A percentile compares a stretch with the other conserved stretches of the same genome.
Evolutionary conservation across 129 eudicot genomes (phyloP).

Genomic region (Gnaphalium uliginosum): DNA sequence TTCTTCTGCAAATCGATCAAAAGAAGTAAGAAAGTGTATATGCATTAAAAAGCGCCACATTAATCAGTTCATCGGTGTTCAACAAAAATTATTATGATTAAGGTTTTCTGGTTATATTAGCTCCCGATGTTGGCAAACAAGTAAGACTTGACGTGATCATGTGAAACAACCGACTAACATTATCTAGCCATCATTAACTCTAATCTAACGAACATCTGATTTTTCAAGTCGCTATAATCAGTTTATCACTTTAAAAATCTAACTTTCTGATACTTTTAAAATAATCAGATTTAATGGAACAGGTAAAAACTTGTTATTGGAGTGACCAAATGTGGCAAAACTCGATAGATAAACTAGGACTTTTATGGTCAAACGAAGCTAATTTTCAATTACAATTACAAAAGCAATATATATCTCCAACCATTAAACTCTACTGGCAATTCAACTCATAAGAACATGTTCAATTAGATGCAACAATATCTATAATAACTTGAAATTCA

Average conservation of each 20-base stretch:
- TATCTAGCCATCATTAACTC: neutral
- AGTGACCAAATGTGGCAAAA: no score
- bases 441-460: neutral
- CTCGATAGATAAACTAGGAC: neutral
- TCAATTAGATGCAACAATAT: neutral
- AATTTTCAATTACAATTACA: neutral
- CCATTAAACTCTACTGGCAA: neutral
- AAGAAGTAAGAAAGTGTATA: neutral
- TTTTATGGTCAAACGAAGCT: neutral
- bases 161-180: neutral
- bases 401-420: neutral
- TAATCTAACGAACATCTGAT: neutral
- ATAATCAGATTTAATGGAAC: no score
- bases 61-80: neutral
- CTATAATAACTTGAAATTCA: neutral
- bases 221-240: neutral
- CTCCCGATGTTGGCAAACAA: neutral
- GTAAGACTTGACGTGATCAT: neutral
- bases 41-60: neutral
- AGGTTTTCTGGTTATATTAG: neutral
- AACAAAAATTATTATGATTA: neutral
- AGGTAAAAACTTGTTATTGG: no score
- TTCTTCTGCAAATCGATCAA: slow-evolving; percentile 38
- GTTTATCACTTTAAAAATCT: neutral
- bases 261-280: no score